A percentile compares a stretch with the other conserved stretches of the same genome.
Conservation (phyloP, 495 filamentous ascomycete genomes). For the Xanthoparmelia taractica region DNA sequence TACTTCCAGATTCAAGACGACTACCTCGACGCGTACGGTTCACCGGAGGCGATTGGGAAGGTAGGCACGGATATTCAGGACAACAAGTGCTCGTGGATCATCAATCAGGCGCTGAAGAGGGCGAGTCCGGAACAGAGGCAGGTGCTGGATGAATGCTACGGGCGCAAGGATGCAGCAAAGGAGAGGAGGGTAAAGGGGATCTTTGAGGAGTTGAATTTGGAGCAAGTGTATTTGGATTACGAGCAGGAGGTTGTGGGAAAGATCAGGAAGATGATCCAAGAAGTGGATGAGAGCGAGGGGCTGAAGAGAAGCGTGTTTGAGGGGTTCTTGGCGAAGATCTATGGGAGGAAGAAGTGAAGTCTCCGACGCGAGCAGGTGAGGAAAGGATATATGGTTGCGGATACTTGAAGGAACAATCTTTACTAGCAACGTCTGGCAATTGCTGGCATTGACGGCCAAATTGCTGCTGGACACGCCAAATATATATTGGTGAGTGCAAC, state of each 20-base stretch:
- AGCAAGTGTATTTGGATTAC: conserved; percentile 74
- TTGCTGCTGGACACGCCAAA: neutral
- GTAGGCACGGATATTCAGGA: conserved; percentile 98
- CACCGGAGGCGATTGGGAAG: conserved; percentile 87
- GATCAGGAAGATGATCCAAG: conserved; percentile 62
- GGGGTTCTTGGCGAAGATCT: conserved; percentile 88
- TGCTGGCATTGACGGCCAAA: neutral
- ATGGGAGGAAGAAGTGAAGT: conserved; percentile 72
- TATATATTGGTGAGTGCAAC: neutral
- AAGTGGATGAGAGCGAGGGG: conserved; percentile 76
- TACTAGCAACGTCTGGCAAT: neutral
- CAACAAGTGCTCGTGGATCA: conserved; percentile 97
- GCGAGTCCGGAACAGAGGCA: conserved; percentile 74
- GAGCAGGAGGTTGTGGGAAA: conserved; percentile 76
- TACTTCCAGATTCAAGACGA: conserved; percentile 99
- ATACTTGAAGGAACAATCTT: neutral
- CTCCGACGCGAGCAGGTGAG: neutral
- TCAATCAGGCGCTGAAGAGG: conserved; percentile 82
- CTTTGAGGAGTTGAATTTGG: conserved; percentile 74
- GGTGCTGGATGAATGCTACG: conserved; percentile 47
- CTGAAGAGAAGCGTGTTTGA: conserved; percentile 87
- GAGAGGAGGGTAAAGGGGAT: conserved; percentile 82
- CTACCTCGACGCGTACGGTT: conserved; percentile 94
- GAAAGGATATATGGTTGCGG: neutral
- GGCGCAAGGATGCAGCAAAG: conserved; percentile 70